phyloP scores from a whole-genome alignment of 257 asterid species.

The Catharanthus roseus region DNA sequence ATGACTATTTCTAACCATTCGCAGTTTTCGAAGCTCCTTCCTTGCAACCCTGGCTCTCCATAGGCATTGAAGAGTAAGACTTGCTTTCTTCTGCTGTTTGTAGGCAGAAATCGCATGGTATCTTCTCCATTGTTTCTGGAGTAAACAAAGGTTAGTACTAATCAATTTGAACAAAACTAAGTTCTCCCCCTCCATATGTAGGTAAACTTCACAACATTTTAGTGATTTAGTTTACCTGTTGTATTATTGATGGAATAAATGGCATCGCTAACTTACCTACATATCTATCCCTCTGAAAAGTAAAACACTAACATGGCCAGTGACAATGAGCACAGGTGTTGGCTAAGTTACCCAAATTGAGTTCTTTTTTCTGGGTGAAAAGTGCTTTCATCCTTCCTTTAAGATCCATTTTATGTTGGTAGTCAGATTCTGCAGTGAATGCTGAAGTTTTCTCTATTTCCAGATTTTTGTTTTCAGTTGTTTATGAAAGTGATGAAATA shows the following conservation, averaged over 20 bases:
- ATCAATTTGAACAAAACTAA: conserved; percentile 5
- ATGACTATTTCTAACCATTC: conserved; percentile 47
- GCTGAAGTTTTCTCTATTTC: not conserved
- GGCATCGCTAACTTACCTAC: not conserved
- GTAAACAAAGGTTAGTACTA: conserved; percentile 17
- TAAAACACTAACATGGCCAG: not conserved
- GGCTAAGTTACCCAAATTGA: not conserved
- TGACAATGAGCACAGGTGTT: not conserved
- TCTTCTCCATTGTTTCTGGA: conserved; percentile 78
- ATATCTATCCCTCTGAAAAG: not conserved
- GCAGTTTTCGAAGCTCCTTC: conserved; percentile 78
- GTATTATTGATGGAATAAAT: not conserved
- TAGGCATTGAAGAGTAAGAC: conserved; percentile 67
- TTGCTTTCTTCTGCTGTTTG: conserved; percentile 53
- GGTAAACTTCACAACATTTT: not conserved
- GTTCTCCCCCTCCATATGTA: not conserved
- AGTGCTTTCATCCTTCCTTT: not conserved
- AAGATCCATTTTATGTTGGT: not conserved
- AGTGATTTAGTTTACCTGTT: not conserved
- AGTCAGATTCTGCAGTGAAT: not conserved
- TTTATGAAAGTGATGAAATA: conserved; percentile 7
- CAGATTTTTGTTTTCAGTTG: not conserved
- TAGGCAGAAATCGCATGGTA: conserved; percentile 50
- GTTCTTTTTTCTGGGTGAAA: not conserved
- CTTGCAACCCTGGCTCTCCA: conserved; percentile 89